Percentiles rank a stretch among this genome's conserved stretches.
Evolutionary conservation across 805 yeast species (phyloP).

Genomic region (Komagataella mondaviorum): DNA sequence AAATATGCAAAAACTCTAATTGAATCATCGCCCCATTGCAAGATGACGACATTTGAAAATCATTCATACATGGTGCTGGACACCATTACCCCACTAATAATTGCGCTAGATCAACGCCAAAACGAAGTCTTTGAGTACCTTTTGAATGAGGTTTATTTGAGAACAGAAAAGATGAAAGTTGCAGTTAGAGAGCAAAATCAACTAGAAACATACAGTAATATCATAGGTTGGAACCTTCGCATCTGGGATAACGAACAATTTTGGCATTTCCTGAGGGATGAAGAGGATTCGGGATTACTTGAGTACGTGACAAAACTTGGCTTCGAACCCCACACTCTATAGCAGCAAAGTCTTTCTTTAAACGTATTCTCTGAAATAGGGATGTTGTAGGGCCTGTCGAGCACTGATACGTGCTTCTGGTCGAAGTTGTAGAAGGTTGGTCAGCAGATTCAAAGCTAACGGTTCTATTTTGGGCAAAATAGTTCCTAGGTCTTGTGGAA

Average conservation of each 20-base stretch:
- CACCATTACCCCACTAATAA: neutral
- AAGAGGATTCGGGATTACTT: neutral
- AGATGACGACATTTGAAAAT: neutral
- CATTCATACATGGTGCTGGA: neutral
- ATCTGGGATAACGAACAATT: neutral
- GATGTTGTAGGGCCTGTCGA: slow-evolving; percentile 50
- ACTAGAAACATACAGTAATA: neutral
- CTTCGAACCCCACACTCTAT: neutral
- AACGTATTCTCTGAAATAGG: slow-evolving; percentile 69
- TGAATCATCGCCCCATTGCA: neutral
- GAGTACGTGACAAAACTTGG: neutral
- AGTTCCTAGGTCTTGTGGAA: slow-evolving; percentile 72
- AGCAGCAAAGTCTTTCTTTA: neutral
- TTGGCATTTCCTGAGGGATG: neutral
- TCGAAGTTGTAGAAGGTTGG: slow-evolving; percentile 44
- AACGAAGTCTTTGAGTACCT: neutral
- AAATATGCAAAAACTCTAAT: neutral
- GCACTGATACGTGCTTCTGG: slow-evolving; percentile 50
- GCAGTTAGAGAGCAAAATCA: neutral
- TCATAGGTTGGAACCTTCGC: neutral
- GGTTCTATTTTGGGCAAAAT: slow-evolving; percentile 59
- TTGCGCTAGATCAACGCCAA: neutral
- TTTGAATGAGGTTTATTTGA: neutral
- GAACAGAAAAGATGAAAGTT: neutral
- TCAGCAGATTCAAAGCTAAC: slow-evolving; percentile 54